A percentile compares a stretch with the other conserved stretches of the same genome.
phyloP scores from a whole-genome alignment of 1,284 basidiomycete species.

The Apiotrichum mycotoxinovorans region DNA sequence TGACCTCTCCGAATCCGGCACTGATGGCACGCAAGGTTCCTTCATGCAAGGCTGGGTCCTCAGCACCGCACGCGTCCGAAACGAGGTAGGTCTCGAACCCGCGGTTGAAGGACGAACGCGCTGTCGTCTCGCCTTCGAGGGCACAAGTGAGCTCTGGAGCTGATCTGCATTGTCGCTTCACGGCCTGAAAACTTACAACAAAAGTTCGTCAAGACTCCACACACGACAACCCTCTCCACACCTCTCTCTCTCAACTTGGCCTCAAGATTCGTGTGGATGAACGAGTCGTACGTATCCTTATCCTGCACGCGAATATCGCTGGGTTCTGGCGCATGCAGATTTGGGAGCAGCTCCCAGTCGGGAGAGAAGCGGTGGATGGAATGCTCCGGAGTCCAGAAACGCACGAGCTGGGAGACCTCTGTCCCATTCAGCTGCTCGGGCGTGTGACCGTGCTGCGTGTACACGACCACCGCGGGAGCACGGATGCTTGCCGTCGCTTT shows the following conservation, averaged over 20 bases:
- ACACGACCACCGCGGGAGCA: neutral
- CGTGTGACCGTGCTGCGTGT: constrained; percentile 11
- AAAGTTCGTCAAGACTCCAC: constrained; percentile 9
- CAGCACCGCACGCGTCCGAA: constrained; percentile 6
- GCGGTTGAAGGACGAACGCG: constrained; percentile 9
- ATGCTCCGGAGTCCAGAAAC: neutral
- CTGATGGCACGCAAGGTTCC: neutral
- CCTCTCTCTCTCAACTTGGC: neutral
- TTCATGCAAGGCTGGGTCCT: neutral
- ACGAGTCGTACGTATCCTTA: constrained; percentile 12
- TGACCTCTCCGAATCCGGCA: constrained; percentile 6
- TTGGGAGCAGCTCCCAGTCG: constrained; percentile 2
- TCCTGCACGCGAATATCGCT: constrained; percentile 2
- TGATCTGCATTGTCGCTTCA: neutral
- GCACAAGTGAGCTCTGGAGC: neutral
- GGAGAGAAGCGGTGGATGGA: constrained; percentile 1
- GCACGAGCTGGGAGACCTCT: constrained; percentile 4
- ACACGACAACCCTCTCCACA: neutral
- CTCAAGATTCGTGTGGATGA: constrained; percentile 7
- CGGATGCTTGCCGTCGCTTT: too few species aligned
- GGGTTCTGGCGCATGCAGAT: neutral
- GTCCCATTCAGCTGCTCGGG: neutral
- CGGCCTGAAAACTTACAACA: constrained; percentile 2
- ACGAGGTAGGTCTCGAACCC: constrained; percentile 7
- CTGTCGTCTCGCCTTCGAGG: constrained; percentile 12